Percentiles rank a stretch among this genome's conserved stretches.
phyloP scores from a whole-genome alignment of 805 yeast genomes.

The Candida sithepensis region DNA sequence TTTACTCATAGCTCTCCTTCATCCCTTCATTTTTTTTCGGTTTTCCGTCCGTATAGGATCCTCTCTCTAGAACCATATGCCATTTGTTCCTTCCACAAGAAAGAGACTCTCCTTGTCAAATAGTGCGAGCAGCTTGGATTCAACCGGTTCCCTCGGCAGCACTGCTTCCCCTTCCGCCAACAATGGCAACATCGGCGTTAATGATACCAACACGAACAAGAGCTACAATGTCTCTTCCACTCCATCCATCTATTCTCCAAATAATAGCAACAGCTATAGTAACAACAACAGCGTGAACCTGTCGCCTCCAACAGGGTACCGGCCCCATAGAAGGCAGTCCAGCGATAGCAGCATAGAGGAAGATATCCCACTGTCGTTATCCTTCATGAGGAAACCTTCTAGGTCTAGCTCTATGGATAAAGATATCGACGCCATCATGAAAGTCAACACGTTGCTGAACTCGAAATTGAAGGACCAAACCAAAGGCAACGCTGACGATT shows the following conservation, averaged over 20 bases:
- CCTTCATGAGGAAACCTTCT: conserved; percentile 31
- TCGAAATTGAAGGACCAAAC: conserved; percentile 8
- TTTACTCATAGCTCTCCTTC: background rate
- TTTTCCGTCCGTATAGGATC: background rate
- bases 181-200: background rate
- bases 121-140: background rate
- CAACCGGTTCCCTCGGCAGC: background rate
- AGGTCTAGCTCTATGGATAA: conserved; percentile 23
- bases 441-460: conserved; percentile 30
- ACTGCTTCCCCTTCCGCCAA: background rate
- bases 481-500: background rate
- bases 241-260: no score
- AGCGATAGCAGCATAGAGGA: conserved; percentile 18
- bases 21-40: background rate
- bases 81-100: conserved; percentile 20
- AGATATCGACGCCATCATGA: conserved; percentile 25
- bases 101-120: background rate
- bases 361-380: conserved; percentile 29
- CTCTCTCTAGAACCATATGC: conserved; percentile 8
- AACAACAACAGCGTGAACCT: background rate
- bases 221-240: no score
- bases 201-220: no score
- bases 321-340: conserved; percentile 12
- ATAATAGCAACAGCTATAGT: background rate
- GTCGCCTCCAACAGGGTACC: background rate